phyloP scores from a whole-genome alignment of 305 asterid species.

The Solanum chacoense region DNA sequence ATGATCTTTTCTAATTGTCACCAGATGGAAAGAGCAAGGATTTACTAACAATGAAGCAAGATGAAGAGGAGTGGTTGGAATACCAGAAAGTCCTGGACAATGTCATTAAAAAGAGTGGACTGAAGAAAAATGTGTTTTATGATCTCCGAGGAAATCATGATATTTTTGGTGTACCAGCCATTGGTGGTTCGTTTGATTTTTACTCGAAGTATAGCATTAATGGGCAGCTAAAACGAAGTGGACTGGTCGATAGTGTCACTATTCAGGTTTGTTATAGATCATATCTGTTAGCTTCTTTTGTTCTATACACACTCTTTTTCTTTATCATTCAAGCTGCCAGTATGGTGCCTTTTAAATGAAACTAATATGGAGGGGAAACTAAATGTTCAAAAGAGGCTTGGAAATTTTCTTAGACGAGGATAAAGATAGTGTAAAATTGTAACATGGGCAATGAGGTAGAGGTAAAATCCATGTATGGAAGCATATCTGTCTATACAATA shows the following conservation, averaged over 20 bases:
- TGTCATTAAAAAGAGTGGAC: conserved; percentile 64
- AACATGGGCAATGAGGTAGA: background rate
- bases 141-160: conserved; percentile 97
- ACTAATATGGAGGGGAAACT: background rate
- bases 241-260: conserved; percentile 55
- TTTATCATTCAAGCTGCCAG: background rate
- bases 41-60: conserved; percentile 62
- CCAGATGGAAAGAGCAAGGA: conserved; percentile 97
- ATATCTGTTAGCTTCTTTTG: background rate
- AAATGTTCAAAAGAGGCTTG: background rate
- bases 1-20: background rate
- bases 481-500: background rate
- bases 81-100: conserved; percentile 66
- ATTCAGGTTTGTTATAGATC: conserved; percentile 42
- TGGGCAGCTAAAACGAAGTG: conserved; percentile 46
- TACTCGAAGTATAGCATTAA: conserved; percentile 65
- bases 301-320: background rate
- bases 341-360: background rate
- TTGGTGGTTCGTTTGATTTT: conserved; percentile 60
- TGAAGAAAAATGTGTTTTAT: conserved; percentile 46
- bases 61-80: conserved; percentile 82
- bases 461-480: background rate
- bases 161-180: conserved; percentile 67
- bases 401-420: background rate
- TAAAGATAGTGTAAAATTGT: background rate